Base-by-base conservation (phyloP, 2,329 filamentous ascomycete species). In the Apiospora kogelbergensis region DNA sequence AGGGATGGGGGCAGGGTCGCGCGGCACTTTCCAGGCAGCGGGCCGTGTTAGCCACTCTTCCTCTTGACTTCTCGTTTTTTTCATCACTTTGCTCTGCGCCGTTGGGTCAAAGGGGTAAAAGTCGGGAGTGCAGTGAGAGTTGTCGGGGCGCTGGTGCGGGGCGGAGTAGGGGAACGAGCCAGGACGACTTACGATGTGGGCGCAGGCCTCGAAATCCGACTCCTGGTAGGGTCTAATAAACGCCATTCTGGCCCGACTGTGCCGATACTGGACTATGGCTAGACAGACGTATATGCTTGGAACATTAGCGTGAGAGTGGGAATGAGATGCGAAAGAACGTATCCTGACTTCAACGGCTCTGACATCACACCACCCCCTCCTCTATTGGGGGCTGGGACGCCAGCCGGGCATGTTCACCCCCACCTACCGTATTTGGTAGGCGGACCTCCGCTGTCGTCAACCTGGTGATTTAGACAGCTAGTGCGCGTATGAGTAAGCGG, bases 1-100 rank as follows among this genome's bases (percentile, higher is more conserved):
- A 85, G 80, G 5, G 80, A 81, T 0, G 81, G 81, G 3, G 83
- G 83, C 22, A 86, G 81, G 41, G 84, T 86, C 37, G 77, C 81
- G 67, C 83, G 82, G 75, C 84, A 86, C 84, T 85, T 40, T 71
- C 3, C 33, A 33, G 33, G 33, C 33, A n/a, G 33, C 33, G 33
- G 33, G 6, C 1, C 40, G n/a, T 45, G 30, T 20, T 20, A 42
- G 69, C 70, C 33, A 71, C 11, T 9, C 24, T 7, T 30, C 13
- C 5, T 26, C 45, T 17, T 6, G 1, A 13, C 6, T 53, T 17
- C 4, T 30, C 13, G 5, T 53, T 13, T 53, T 2, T 17, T 30
- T 9, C 40, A 41, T 9, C 3, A 3, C 22, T 15, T 1, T 3
- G 2, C 22, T 15, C 10, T 6, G 7, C 13, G 33, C 45, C 11